Conservation (phyloP, 352 stramenopile genomes). For the Phytophthora parvispora region DNA sequence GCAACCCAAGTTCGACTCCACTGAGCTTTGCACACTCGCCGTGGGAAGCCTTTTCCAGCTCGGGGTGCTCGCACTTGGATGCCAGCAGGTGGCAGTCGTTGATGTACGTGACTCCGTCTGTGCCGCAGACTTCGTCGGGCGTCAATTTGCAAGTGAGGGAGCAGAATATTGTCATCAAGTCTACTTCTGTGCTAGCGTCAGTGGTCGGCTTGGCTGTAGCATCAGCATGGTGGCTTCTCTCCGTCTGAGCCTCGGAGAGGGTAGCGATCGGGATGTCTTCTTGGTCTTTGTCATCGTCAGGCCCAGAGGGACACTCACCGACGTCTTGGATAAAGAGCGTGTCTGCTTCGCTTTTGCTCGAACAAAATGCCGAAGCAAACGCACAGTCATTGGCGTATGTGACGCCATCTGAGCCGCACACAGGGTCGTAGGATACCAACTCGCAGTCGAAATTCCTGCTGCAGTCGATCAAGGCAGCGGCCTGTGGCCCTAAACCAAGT, state of each 20-base stretch:
- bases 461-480: slow-evolving; percentile 23
- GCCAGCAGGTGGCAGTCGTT: slow-evolving; percentile 62
- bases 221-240: not conserved
- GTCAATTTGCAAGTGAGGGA: slow-evolving; percentile 42
- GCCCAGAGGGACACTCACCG: slow-evolving; percentile 12
- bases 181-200: slow-evolving; percentile 2
- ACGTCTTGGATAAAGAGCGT: slow-evolving; percentile 26
- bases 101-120: slow-evolving; percentile 60
- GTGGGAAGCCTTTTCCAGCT: slow-evolving; percentile 50
- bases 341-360: not conserved
- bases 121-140: slow-evolving; percentile 56
- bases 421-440: slow-evolving; percentile 16
- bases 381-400: slow-evolving; percentile 55
- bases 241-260: not conserved
- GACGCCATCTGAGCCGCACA: slow-evolving; percentile 52
- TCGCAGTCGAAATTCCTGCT: slow-evolving; percentile 18
- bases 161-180: slow-evolving; percentile 36
- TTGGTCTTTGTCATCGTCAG: slow-evolving; percentile 1
- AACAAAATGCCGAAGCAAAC: slow-evolving; percentile 31
- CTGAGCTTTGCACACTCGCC: slow-evolving; percentile 31
- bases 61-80: slow-evolving; percentile 54
- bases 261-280: not conserved
- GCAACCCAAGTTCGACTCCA: slow-evolving; percentile 1
- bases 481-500: slow-evolving; percentile 11
- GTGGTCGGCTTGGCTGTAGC: not conserved